Evolutionary conservation across 345 rosid species (phyloP), one percentile per base, ranked within the genome.

Genomic region (Turritis glabra): DNA sequence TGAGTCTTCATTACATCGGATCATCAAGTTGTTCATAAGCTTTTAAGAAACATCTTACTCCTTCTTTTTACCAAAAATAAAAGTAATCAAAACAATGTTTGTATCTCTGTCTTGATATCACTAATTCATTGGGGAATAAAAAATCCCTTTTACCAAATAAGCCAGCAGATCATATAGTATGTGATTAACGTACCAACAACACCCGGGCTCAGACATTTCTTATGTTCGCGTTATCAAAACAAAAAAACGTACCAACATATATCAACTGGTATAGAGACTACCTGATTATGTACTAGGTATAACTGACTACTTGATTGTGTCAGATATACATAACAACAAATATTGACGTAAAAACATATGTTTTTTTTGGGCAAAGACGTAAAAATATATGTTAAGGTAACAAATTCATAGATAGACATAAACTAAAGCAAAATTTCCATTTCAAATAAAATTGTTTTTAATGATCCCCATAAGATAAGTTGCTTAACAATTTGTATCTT

Each of bases 1-100:
- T 51, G 44, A 72, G 62, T 53, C 33, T 52, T 72, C 62, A 27
- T 62, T 51, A 37, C 62, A 72, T 51, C 69, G 44, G 62, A 38
- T 61, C 11, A 62, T 62, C 63, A 29, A 63, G 14, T 63, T 29
- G 46, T 4, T 63, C 35, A 11, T 30, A 64, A 63, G 27, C 54
- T 43, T 63, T 52, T 17, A 0, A 33, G 32, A 57, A 21, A 19
- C 43, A 19, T 47, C 32, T 29, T n/a, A 29, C 21, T 8, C 2
- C 29, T 1, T 53, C 29, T 1, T 53, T 8, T 53, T 44, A 29
- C 22, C 38, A 11, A n/a, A 59, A 22, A 59, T n/a, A 48, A 50
- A 19, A 10, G 15, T 8, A 18, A 48, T 3, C 0, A 48, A 19
- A 48, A 19, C 10, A 32, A 8, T 21, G 13, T 10, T 0, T 17